Evolutionary conservation across 1,139 yeast species (phyloP).

Genomic region (Taphrina pruni): DNA sequence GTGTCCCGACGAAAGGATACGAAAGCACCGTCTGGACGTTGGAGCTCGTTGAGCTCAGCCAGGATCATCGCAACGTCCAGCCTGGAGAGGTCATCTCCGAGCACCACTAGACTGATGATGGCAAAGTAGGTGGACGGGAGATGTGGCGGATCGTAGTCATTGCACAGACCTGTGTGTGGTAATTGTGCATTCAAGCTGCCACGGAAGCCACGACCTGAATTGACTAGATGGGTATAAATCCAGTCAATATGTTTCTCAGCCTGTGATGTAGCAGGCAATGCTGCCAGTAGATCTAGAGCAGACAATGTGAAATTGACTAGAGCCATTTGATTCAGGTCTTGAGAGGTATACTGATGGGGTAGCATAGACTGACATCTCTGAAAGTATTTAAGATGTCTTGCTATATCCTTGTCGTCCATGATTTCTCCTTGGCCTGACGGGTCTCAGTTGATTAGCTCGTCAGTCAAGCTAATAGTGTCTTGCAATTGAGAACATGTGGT

Average conservation of each 20-base stretch:
- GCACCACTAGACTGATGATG: constrained; percentile 52
- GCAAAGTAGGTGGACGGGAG: constrained; percentile 75
- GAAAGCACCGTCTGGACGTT: constrained; percentile 38
- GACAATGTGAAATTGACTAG: constrained; percentile 69
- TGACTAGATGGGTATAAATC: constrained; percentile 59
- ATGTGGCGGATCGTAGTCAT: constrained; percentile 62
- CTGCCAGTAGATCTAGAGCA: constrained; percentile 63
- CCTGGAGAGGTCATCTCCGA: constrained; percentile 47
- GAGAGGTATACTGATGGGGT: constrained; percentile 51
- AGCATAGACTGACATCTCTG: constrained; percentile 51
- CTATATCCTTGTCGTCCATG: background rate
- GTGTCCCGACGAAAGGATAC: constrained; percentile 57
- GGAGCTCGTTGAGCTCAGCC: constrained; percentile 58
- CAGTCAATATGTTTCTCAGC: constrained; percentile 54
- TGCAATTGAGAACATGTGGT: too few species aligned
- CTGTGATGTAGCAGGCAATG: constrained; percentile 49
- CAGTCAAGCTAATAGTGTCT: too few species aligned
- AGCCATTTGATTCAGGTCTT: constrained; percentile 70
- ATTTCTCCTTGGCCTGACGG: background rate
- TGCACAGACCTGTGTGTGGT: constrained; percentile 20
- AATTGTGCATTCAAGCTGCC: constrained; percentile 50
- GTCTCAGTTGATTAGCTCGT: background rate
- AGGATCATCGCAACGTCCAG: constrained; percentile 51
- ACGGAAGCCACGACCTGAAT: constrained; percentile 60
- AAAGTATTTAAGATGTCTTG: constrained; percentile 49